Base-by-base conservation (phyloP, 2,329 filamentous ascomycete species). In the Amauroascus verrucosus region DNA sequence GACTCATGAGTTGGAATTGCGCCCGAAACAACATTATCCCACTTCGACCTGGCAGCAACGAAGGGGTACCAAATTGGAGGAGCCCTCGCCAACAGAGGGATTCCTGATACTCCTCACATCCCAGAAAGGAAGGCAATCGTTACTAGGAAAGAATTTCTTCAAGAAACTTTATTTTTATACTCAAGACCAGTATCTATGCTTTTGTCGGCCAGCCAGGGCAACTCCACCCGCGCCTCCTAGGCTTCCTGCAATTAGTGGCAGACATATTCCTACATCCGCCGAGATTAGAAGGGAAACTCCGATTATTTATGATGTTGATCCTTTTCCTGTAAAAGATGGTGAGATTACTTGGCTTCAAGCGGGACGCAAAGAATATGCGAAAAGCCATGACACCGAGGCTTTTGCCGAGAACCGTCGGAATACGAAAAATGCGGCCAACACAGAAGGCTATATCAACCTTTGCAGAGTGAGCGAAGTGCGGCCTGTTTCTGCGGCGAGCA, bases 391-490 rank as follows among this genome's bases (percentile, higher is more conserved):
- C 58, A 69, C 74, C 54, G 77, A 80, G 60, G 82, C 82, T 1
- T 76, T 74, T 48, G 76, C 79, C 35, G 81, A 85, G 61, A 72
- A 75, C 1, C 70, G 78, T 56, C 74, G 83, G 38, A 80, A 80
- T 59, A 67, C 77, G 28, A 73, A 80, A 57, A 80, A 82, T 51
- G 65, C 84, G 46, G 65, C 75, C 47, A 71, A 78, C 54, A 72
- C 79, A n/a, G 80, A 86, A 56, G 79, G 82, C 7, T 81, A 82
- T 63, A 77, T 86, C 62, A 75, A 85, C 63, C 65, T 85, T 33
- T 76, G 75, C 54, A 72, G 77, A 55, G 75, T 84, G 11, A 65
- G 69, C 9, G 74, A 77, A 58, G 77, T 84, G 13, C 77, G 81
- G n/a, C 70, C 75, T 56, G 75, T 81, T 22, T 67, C 70, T 38